These are phyloP conservation scores for Nemania sp. DNA, from an alignment of 2,329 filamentous ascomycete genomes.

Conservation along the genomic window DNA sequence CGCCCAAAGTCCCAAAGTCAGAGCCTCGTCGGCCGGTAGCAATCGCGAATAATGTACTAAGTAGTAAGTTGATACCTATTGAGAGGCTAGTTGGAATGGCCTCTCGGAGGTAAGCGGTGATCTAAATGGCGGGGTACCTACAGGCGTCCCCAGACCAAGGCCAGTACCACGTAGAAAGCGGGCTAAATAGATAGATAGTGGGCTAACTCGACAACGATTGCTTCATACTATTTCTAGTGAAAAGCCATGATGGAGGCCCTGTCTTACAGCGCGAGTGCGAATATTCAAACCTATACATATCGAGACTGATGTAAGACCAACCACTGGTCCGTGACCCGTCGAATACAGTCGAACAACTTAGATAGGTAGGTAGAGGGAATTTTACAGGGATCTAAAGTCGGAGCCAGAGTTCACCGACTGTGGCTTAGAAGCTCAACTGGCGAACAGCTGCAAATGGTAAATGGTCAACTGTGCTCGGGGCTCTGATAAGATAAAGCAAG, in stretches of 20 bases:
- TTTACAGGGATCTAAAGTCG: slow-evolving; percentile 7
- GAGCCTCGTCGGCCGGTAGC: slow-evolving; percentile 12
- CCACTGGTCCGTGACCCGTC: slow-evolving; percentile 9
- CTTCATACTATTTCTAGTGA: neutral
- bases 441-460: too few relatives aligned
- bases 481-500: neutral
- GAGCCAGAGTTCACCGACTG: slow-evolving; percentile 4
- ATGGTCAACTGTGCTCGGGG: too few relatives aligned
- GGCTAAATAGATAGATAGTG: neutral
- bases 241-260: slow-evolving; percentile 11
- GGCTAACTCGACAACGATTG: neutral
- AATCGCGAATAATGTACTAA: slow-evolving; percentile 5
- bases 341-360: slow-evolving; percentile 31
- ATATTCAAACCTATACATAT: slow-evolving; percentile 11
- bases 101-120: slow-evolving; percentile 1
- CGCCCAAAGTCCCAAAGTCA: slow-evolving; percentile 1
- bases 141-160: too few relatives aligned
- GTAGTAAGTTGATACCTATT: too few relatives aligned
- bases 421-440: neutral
- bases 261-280: neutral
- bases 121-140: slow-evolving; percentile 2
- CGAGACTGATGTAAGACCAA: slow-evolving; percentile 19
- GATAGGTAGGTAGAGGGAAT: neutral
- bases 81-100: neutral
- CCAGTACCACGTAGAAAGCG: neutral